Evolutionary conservation across 192 early-diverging fungal genomes (phyloP).

Genomic region (Coemansia sp.): DNA sequence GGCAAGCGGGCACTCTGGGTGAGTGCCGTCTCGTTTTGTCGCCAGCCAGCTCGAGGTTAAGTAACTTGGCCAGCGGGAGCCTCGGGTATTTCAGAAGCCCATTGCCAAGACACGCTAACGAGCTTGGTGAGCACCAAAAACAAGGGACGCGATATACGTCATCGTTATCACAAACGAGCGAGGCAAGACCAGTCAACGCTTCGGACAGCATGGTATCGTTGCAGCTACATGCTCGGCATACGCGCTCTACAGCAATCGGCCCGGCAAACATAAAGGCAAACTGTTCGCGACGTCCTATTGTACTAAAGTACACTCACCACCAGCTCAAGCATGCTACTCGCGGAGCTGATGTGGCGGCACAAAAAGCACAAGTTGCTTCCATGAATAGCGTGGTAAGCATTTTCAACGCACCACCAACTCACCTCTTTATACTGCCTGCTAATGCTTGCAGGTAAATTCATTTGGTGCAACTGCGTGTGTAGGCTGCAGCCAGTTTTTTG

Average conservation of each 20-base stretch:
- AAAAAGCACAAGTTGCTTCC: constrained; percentile 13
- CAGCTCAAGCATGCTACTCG: not conserved
- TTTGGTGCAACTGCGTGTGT: not conserved
- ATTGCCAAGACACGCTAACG: not conserved
- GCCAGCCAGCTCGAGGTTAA: not conserved
- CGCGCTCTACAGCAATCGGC: constrained; percentile 8
- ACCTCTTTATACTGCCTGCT: not conserved
- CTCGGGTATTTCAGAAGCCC: not conserved
- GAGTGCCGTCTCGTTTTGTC: not conserved
- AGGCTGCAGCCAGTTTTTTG: constrained; percentile 32
- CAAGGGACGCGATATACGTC: not conserved
- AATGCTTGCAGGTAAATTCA: too few species aligned
- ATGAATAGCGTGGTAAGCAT: constrained; percentile 23
- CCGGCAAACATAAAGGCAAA: constrained; percentile 13
- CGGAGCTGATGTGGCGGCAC: not conserved
- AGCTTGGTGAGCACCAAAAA: too few species aligned
- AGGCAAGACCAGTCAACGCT: not conserved
- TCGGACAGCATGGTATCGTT: constrained; percentile 26
- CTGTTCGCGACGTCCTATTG: not conserved
- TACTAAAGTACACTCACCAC: constrained; percentile 1
- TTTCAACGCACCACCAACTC: too few species aligned
- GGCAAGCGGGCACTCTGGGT: not conserved
- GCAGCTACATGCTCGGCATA: not conserved
- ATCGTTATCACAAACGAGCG: not conserved
- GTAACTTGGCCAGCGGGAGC: not conserved